Evolutionary conservation across 202 grass and related monocot species (phyloP).

Genomic region (Bolboschoenoplectus hybrid): DNA sequence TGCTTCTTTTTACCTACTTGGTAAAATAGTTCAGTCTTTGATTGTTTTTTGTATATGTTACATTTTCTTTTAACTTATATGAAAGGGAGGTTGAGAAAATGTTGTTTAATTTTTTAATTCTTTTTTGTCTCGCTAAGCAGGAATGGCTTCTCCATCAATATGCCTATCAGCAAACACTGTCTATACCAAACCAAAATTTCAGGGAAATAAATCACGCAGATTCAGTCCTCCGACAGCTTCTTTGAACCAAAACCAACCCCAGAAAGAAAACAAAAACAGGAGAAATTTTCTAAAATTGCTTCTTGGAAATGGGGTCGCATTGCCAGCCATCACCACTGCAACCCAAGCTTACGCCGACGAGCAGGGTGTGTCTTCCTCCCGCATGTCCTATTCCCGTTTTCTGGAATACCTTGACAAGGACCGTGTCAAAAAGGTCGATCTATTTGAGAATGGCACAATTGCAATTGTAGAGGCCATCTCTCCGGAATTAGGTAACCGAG

Average conservation of each 20-base stretch:
- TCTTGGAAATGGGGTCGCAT: conserved; percentile 68
- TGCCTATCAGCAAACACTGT: conserved; percentile 50
- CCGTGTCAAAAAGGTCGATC: conserved; percentile 89
- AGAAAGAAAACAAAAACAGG: conserved; percentile 54
- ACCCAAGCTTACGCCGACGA: conserved; percentile 82
- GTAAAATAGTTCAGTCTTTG: background rate
- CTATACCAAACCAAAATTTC: conserved; percentile 53
- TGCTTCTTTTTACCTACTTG: background rate
- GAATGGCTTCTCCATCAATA: conserved; percentile 66
- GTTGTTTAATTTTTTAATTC: background rate
- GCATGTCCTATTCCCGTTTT: conserved; percentile 99
- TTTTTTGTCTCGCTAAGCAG: conserved; percentile 46
- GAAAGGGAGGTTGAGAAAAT: background rate
- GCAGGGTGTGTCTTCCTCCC: conserved; percentile 82
- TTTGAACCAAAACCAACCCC: conserved; percentile 52
- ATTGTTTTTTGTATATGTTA: conserved; percentile 10
- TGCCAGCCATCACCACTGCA: conserved; percentile 61
- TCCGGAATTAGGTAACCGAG: conserved; percentile 87
- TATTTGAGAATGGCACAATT: conserved; percentile 95
- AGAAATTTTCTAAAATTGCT: conserved; percentile 87
- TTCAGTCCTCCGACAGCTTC: conserved; percentile 64
- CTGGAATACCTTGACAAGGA: conserved; percentile 98
- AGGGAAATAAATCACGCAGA: conserved; percentile 50
- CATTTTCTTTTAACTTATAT: background rate
- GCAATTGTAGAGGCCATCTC: conserved; percentile 95